Evolutionary conservation across 2,329 filamentous ascomycete species (phyloP).

Genomic region (Arthrobotrys entomopaga): DNA sequence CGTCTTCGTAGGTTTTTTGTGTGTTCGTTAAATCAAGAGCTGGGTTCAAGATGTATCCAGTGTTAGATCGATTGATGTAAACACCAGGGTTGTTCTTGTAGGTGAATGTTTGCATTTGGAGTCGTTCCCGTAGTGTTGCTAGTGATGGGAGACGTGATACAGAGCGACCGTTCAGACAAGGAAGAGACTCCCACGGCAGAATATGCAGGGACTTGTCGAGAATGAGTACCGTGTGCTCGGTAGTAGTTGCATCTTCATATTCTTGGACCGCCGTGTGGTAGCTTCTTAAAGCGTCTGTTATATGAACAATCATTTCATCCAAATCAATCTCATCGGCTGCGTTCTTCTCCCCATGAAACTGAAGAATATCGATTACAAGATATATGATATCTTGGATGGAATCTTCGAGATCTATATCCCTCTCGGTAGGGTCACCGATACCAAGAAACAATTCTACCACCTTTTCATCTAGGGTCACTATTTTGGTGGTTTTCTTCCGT

Average conservation of each 20-base stretch:
- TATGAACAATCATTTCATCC: constrained; percentile 87
- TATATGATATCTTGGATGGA: constrained; percentile 91
- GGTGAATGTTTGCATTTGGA: constrained; percentile 66
- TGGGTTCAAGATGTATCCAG: constrained; percentile 85
- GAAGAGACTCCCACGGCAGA: constrained; percentile 96
- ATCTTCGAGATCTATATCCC: constrained; percentile 81
- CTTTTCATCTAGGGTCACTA: constrained; percentile 67
- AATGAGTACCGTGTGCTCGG: constrained; percentile 82
- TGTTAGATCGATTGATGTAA: constrained; percentile 65
- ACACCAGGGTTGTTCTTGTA: constrained; percentile 65
- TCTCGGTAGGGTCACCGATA: constrained; percentile 76
- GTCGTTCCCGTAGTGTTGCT: constrained; percentile 79
- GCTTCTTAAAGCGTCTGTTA: constrained; percentile 80
- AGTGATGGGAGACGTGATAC: constrained; percentile 90
- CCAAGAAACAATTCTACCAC: constrained; percentile 90
- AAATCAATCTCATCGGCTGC: constrained; percentile 99
- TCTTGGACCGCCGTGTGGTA: constrained; percentile 70
- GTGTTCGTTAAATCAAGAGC: constrained; percentile 83
- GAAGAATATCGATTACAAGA: constrained; percentile 94
- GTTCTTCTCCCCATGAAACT: constrained; percentile 95
- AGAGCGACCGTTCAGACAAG: constrained; percentile 80
- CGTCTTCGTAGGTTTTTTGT: constrained; percentile 76
- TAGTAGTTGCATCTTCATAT: constrained; percentile 60
- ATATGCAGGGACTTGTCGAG: constrained; percentile 89
- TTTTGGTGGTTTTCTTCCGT: constrained; percentile 65